Base-by-base conservation (phyloP, 2,329 filamentous ascomycete genomes). In the Aquanectria penicillioides region DNA sequence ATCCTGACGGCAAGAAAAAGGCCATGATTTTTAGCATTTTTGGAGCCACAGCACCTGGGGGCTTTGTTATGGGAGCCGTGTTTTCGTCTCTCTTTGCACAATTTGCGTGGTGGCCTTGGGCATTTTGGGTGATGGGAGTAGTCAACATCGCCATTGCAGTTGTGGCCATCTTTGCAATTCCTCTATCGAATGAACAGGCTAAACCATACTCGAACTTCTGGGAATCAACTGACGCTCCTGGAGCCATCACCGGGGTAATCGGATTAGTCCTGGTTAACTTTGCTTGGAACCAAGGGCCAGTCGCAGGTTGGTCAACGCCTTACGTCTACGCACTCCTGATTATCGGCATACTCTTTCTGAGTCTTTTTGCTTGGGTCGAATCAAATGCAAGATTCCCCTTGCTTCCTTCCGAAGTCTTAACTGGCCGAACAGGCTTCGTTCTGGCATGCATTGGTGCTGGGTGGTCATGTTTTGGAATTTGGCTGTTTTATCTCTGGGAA, bases 231-330 rank as follows among this genome's bases (percentile, higher is more conserved):
- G 78, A 80, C 52, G 52, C 75, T 12, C 68, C 69, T 3, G 76
- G 76, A 4, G 71, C 72, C 12, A 33, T 71, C 15, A 61, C 70
- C 1, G 86, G 86, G 1, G 77, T 88, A 18, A 74, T 75, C 0
- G 82, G 79, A 0, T 75, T 89, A 18, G 77, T 86, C 0, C 72
- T 89, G 9, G 78, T 89, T 71, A 87, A 87, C 66, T 83, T 89
- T 62, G 83, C 85, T 1, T 88, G 84, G 83, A 89, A 87, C 63
- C 85, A 89, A 68, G 86, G 81, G 0, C 81, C 84, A 1, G 74
- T 83, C 0, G 82, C 80, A 2, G 84, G 84, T 2, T 89, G 86
- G 86, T 57, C 74, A 7, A 74, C 78, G 6, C 75, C 82, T 1
- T 86, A 86, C 62, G 77, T 86, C 23, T 83, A 83, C 65, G 71